Base-by-base conservation (phyloP, 352 stramenopile genomes). In the Phytophthora macrochlamydospora region DNA sequence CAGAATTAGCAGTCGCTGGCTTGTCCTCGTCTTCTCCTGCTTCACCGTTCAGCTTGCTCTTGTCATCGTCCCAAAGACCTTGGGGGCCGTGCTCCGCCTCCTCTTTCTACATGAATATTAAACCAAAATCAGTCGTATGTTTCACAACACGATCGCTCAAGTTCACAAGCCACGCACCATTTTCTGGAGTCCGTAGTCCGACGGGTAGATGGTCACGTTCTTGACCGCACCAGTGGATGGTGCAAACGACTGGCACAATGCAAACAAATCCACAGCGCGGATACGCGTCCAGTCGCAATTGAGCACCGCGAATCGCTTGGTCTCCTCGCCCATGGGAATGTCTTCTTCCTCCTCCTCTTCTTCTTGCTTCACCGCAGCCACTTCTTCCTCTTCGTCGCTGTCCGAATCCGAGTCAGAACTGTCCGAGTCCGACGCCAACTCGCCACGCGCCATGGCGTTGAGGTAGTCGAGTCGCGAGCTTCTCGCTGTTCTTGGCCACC, bases 241-340 rank as follows among this genome's bases (percentile, higher is more conserved):
- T 37, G 97, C 96, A 59, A 98, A 99, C 40, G 95, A 98, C 65
- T 94, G 79, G 32, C 98, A 93, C 32, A 99, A 87, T 43, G 93
- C 93, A 71, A 98, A 98, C 30, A 99, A 64, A 78, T 99, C 97
- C 33, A 98, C 88, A 2, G 97, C 96, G 43, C 93, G 92, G 53
- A 99, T 94, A 59, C 97, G 82, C 38, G 93, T 89, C 97, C 97
- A 99, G 81, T 99, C 97, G 62, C 97, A 96, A 76, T 99, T 99
- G 51, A 97, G 86, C 24, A 99, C 81, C 1, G 96, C 96, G 43
- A 99, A 92, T 14, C 87, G 85, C 52, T 84, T 93, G 9, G 93
- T 97, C 51, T 90, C 87, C 3, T 93, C 90, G 35, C 85, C 89
- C 38, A 95, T 69, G 7, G 83, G 89, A 52, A 94, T 94, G 37